Evolutionary conservation across 768 basidiomycete genomes (phyloP), one percentile per base, ranked within the genome.

Genomic region (Clavaria fumosa): DNA sequence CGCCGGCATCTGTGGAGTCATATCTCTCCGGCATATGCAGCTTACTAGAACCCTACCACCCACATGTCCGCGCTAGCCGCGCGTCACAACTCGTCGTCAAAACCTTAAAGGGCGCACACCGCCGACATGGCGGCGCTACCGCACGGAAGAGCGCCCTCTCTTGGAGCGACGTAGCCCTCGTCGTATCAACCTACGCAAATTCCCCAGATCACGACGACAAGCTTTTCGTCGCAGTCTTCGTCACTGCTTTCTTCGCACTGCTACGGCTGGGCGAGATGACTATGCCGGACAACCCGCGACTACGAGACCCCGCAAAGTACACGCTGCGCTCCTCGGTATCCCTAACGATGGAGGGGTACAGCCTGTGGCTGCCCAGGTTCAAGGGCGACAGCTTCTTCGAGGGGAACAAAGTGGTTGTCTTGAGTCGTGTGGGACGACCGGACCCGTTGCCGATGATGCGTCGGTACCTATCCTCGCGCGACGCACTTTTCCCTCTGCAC

Each of bases 21-120:
- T 66, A 66, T 40, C 46, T 66, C 0, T 60, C 59, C 4, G 60
- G 63, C 6, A 59, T 61, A 14, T 54, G 54, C 39, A 55, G 51
- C 22, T 39, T 53, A 15, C 52, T 65, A 0, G 55, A 61, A 35
- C 5, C 47, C 0, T 42, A 45, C 7, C 63, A 47, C 37, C 60
- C 61, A 2, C 3, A 45, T 5, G 50, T 61, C 3, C 47, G 50
- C 12, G 2, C 2, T 1, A 30, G 23, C 3, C 47, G 53, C 10
- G 24, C 34, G 4, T 37, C 40, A 7, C 31, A 39, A 1, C 38
- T 53, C 3, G 56, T 59, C 6, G 0, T 7, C 0, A 26, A 42
- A 7, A 52, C 53, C 0, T 35, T 58, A 0, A 21, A 23, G 1
- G 59, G 59, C 4, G 49, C 43, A 38, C 45, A 42, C 7, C 42